These are phyloP conservation scores for Lophiostoma macrostomum DNA, from an alignment of 495 filamentous ascomycete genomes.

Conservation along the genomic window DNA sequence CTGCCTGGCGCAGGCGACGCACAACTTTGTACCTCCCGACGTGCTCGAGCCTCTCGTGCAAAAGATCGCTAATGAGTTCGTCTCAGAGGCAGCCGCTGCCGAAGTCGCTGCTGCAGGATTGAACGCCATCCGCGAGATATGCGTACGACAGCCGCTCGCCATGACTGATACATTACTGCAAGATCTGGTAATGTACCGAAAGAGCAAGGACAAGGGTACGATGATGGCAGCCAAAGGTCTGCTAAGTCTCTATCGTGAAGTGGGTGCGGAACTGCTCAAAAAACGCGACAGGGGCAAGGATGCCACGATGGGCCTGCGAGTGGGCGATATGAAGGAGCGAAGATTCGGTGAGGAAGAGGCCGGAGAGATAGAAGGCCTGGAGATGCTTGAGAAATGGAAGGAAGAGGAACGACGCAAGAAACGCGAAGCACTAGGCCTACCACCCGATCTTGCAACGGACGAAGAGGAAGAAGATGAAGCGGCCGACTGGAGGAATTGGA, in stretches of 20 bases:
- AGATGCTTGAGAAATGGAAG: slow-evolving; percentile 90
- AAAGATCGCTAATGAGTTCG: slow-evolving; percentile 98
- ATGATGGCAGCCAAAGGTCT: slow-evolving; percentile 95
- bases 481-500: slow-evolving; percentile 75
- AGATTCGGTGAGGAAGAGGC: slow-evolving; percentile 76
- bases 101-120: slow-evolving; percentile 91
- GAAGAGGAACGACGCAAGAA: slow-evolving; percentile 77
- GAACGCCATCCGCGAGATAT: slow-evolving; percentile 93
- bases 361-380: slow-evolving; percentile 88
- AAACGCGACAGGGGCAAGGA: slow-evolving; percentile 89
- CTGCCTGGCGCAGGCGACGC: slow-evolving; percentile 84
- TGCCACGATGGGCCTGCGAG: slow-evolving; percentile 76
- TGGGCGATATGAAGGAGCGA: slow-evolving; percentile 64
- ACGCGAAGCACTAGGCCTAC: slow-evolving; percentile 60
- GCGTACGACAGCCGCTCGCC: slow-evolving; percentile 83
- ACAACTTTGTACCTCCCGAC: slow-evolving; percentile 90
- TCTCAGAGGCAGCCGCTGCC: slow-evolving; percentile 86
- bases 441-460: slow-evolving; percentile 53
- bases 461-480: slow-evolving; percentile 60
- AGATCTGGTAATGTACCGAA: slow-evolving; percentile 92
- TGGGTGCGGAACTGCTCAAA: slow-evolving; percentile 83
- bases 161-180: slow-evolving; percentile 96
- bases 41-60: slow-evolving; percentile 84
- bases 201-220: slow-evolving; percentile 95
- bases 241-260: slow-evolving; percentile 83